Conservation (phyloP, 2,329 filamentous ascomycete species). For the Falciphora oryzae region DNA sequence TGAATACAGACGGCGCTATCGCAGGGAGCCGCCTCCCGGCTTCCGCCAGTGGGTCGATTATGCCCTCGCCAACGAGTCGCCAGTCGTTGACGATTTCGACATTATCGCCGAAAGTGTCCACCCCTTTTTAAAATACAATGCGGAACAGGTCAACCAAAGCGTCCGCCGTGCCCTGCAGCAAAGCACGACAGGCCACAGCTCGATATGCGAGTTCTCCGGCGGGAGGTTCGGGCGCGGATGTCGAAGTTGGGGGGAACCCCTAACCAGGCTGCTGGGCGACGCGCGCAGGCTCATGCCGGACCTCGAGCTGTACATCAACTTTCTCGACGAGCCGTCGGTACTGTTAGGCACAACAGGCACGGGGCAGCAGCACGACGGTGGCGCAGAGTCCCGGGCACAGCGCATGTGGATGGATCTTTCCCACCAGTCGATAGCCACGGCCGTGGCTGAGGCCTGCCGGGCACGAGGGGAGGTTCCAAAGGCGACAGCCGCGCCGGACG, state of each 20-base stretch:
- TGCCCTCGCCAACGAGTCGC: slow-evolving; percentile 1
- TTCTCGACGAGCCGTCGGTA: slow-evolving; percentile 2
- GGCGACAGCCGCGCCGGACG: too few relatives aligned
- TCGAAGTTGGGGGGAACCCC: neutral
- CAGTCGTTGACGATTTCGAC: slow-evolving; percentile 2
- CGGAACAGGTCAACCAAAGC: neutral
- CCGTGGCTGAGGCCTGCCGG: slow-evolving; percentile 2
- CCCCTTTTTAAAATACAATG: neutral
- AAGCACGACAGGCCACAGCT: neutral
- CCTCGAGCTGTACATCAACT: slow-evolving; percentile 2
- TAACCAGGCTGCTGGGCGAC: neutral
- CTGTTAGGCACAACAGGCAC: neutral
- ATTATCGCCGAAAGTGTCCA: slow-evolving; percentile 3
- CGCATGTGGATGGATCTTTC: slow-evolving; percentile 2
- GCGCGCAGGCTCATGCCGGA: neutral
- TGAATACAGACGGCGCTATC: slow-evolving; percentile 41
- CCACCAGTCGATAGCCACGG: neutral
- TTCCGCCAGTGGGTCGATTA: slow-evolving; percentile 36
- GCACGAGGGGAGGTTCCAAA: neutral
- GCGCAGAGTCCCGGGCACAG: neutral
- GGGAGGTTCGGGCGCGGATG: neutral
- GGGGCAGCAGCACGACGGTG: neutral
- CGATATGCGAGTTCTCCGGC: neutral
- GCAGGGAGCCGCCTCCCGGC: slow-evolving; percentile 35
- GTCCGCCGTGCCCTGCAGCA: neutral